These are phyloP conservation scores for Candida adriatica DNA, from an alignment of 805 yeast genomes.

Conservation along the genomic window DNA sequence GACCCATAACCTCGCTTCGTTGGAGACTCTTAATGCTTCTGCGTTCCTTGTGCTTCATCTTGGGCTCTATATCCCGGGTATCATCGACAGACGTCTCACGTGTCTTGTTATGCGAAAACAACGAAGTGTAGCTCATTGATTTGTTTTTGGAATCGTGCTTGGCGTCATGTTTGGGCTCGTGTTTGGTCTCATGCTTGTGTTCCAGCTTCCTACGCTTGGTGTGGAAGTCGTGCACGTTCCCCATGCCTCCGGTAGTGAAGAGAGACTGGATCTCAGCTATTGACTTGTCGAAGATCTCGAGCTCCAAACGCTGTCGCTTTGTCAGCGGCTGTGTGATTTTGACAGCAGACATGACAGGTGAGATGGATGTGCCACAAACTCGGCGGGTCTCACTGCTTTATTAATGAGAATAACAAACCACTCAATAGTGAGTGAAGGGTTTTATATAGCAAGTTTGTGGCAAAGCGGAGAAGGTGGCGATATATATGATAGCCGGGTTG, in stretches of 20 bases:
- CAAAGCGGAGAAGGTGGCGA: too few species aligned
- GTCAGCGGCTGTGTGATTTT: not conserved
- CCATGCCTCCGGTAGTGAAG: not conserved
- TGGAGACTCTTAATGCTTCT: slow-evolving; percentile 2
- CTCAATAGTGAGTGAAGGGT: too few species aligned
- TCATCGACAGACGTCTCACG: slow-evolving; percentile 3
- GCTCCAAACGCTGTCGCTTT: not conserved
- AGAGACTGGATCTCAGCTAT: not conserved
- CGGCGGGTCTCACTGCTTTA: too few species aligned
- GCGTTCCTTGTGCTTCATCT: not conserved
- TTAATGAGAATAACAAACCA: too few species aligned
- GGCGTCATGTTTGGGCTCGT: not conserved
- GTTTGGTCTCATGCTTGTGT: not conserved
- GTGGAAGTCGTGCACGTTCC: not conserved
- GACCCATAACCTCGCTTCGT: slow-evolving; percentile 9
- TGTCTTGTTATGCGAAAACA: slow-evolving; percentile 5
- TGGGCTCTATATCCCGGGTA: not conserved
- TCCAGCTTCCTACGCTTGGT: not conserved
- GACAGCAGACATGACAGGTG: not conserved
- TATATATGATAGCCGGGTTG: too few species aligned
- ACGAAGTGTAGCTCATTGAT: slow-evolving; percentile 5
- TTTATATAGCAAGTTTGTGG: too few species aligned
- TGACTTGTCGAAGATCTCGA: not conserved
- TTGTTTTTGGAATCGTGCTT: not conserved
- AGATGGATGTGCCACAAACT: too few species aligned